phyloP scores from a whole-genome alignment of 2,329 filamentous ascomycete genomes.

The Diaporthe sp. region DNA sequence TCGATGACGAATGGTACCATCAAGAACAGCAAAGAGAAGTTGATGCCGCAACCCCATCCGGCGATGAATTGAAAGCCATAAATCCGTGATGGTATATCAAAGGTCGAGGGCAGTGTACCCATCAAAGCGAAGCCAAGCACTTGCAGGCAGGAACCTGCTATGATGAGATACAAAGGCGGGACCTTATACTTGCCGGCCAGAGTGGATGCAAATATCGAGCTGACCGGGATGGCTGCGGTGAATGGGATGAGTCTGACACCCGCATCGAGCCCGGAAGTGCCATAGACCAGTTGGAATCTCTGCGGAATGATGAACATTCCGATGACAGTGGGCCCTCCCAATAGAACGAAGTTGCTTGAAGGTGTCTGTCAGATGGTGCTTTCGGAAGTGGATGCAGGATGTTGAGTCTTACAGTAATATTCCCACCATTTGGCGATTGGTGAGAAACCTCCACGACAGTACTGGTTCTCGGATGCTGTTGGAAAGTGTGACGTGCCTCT shows the following conservation, averaged over 20 bases:
- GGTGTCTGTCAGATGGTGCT: neutral
- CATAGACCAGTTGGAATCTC: conserved; percentile 7
- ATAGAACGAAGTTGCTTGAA: neutral
- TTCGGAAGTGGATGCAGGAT: neutral
- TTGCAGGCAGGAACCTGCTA: neutral
- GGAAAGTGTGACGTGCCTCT: neutral
- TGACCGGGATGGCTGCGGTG: neutral
- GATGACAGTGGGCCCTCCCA: neutral
- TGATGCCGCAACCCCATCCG: neutral
- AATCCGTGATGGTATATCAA: neutral
- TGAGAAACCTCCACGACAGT: neutral
- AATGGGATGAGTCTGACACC: conserved; percentile 11
- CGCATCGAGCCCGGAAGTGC: neutral
- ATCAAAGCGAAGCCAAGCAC: neutral
- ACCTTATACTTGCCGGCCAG: neutral
- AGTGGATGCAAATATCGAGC: neutral
- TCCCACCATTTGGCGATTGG: neutral
- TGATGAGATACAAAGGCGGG: neutral
- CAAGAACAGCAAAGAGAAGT: conserved; percentile 4
- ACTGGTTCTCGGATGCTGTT: neutral
- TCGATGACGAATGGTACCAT: neutral
- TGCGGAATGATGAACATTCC: conserved; percentile 5
- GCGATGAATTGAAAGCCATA: conserved; percentile 1
- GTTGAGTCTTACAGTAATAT: neutral
- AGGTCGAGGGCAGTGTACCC: neutral